A percentile compares a stretch with the other conserved stretches of the same genome.
phyloP scores from a whole-genome alignment of 352 stramenopile species.

The Phytophthora brassicae region DNA sequence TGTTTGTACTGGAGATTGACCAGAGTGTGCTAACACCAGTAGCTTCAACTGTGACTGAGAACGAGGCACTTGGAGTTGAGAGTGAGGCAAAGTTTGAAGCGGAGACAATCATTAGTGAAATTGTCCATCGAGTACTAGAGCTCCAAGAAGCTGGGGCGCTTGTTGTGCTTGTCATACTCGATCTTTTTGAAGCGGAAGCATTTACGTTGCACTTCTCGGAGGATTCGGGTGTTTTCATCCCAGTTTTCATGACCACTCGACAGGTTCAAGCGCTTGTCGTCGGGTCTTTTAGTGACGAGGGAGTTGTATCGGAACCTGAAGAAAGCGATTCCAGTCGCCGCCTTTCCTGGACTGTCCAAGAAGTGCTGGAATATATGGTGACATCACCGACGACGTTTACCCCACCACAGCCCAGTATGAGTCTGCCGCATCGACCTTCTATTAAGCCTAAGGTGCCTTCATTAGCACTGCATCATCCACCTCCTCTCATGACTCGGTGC shows the following conservation, averaged over 20 bases:
- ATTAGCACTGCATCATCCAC: conserved; percentile 22
- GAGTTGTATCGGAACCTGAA: conserved; percentile 18
- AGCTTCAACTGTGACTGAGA: conserved; percentile 11
- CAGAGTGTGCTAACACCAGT: conserved; percentile 25
- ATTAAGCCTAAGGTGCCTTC: conserved; percentile 18
- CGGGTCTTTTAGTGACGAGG: conserved; percentile 17
- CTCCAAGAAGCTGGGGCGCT: conserved; percentile 63
- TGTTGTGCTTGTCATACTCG: conserved; percentile 58
- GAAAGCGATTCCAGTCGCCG: conserved; percentile 28
- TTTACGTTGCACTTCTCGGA: conserved; percentile 53
- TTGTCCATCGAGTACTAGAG: conserved; percentile 52
- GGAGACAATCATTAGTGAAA: conserved; percentile 43
- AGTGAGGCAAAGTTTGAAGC: conserved; percentile 35
- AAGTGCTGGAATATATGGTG: conserved; percentile 18
- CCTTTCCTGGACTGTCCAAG: conserved; percentile 31
- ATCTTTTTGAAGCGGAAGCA: conserved; percentile 56
- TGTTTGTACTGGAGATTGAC: conserved; percentile 53
- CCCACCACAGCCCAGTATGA: not conserved
- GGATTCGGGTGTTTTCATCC: conserved; percentile 67
- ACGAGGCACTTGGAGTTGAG: conserved; percentile 11
- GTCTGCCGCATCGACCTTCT: conserved; percentile 15
- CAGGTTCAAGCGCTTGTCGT: conserved; percentile 22
- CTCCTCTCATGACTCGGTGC: conserved; percentile 42
- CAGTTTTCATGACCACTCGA: conserved; percentile 59
- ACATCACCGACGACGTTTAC: conserved; percentile 6